Evolutionary conservation across 2,329 filamentous ascomycete genomes (phyloP).

Genomic region (Fusarium pilosicola): DNA sequence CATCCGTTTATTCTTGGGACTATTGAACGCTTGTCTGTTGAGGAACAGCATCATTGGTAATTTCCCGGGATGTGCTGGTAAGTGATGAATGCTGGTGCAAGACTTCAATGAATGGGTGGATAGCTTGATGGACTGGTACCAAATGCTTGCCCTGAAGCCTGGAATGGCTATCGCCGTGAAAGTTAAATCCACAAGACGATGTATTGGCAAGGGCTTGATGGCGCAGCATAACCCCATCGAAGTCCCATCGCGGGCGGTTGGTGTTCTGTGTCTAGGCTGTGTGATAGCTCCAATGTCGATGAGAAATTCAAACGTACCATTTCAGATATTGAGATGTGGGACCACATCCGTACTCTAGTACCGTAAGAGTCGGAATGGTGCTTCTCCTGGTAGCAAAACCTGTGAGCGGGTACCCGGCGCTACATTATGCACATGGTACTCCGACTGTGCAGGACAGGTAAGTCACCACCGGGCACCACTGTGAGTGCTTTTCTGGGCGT

Average conservation of each 20-base stretch:
- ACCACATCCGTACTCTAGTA: background rate
- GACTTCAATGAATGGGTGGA: conserved; percentile 11
- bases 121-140: conserved; percentile 15
- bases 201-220: conserved; percentile 33
- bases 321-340: conserved; percentile 25
- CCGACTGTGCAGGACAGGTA: background rate
- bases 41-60: background rate
- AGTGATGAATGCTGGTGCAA: conserved; percentile 11
- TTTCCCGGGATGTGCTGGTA: conserved; percentile 6
- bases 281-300: conserved; percentile 2
- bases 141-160: conserved; percentile 11
- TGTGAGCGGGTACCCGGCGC: conserved; percentile 8
- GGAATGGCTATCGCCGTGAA: conserved; percentile 12
- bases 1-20: background rate
- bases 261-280: background rate
- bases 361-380: conserved; percentile 20
- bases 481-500: conserved; percentile 19
- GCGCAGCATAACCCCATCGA: conserved; percentile 33
- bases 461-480: background rate
- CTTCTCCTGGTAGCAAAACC: conserved; percentile 15
- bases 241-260: conserved; percentile 14
- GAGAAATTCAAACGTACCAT: conserved; percentile 22
- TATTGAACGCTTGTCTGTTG: conserved; percentile 6
- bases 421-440: conserved; percentile 12
- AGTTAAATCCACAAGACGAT: conserved; percentile 36